These are phyloP conservation scores for Erodium maritimum DNA, from an alignment of 345 rosid genomes.

Conservation along the genomic window DNA sequence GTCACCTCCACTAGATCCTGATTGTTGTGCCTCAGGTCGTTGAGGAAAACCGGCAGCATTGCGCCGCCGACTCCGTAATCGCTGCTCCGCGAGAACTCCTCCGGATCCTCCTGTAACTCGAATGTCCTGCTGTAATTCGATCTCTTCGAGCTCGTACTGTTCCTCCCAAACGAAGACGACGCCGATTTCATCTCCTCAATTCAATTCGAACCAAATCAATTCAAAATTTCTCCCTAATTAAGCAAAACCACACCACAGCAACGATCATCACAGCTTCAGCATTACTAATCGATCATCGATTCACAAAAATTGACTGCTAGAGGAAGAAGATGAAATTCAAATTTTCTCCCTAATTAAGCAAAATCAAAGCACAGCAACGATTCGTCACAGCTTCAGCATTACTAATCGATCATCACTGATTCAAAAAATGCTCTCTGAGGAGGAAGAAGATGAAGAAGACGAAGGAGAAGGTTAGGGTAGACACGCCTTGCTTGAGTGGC, in stretches of 20 bases:
- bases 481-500: not conserved
- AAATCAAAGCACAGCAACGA: too few relatives aligned
- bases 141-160: constrained; percentile 27
- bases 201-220: not conserved
- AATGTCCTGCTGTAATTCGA: constrained; percentile 41
- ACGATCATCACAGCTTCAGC: not conserved
- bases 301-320: not conserved
- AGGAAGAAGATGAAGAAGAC: not conserved
- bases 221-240: too few relatives aligned
- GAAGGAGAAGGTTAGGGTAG: not conserved
- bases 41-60: constrained; percentile 78
- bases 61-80: constrained; percentile 46
- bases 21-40: constrained; percentile 33
- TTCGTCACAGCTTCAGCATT: not conserved
- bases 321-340: too few relatives aligned
- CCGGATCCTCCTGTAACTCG: constrained; percentile 36
- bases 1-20: constrained; percentile 67
- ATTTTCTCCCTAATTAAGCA: too few relatives aligned
- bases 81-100: constrained; percentile 7
- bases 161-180: constrained; percentile 26
- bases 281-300: too few relatives aligned
- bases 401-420: not conserved
- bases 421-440: too few relatives aligned
- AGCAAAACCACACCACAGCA: too few relatives aligned
- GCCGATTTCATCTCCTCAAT: constrained; percentile 5